Conservation (phyloP, 2,329 filamentous ascomycete species). For the Trichoderma hamatum region DNA sequence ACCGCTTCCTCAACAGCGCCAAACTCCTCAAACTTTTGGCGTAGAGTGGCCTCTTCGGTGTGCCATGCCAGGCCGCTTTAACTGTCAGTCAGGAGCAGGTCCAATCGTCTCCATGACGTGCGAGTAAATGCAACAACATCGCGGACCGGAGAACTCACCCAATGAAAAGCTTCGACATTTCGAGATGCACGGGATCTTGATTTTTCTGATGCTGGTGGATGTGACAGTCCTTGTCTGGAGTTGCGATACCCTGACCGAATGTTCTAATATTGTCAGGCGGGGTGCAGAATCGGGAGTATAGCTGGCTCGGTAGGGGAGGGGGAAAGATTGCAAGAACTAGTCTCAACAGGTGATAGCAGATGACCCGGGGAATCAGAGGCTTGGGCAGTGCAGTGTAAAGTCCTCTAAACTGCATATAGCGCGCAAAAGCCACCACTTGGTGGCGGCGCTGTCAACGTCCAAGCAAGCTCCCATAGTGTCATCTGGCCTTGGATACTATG, state of each 20-base stretch:
- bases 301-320: conserved; percentile 17
- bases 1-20: conserved; percentile 94
- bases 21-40: conserved; percentile 90
- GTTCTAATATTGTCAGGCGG: conserved; percentile 27
- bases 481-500: conserved; percentile 22
- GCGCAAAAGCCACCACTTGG: conserved; percentile 13
- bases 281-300: conserved; percentile 26
- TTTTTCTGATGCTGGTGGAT: conserved; percentile 20
- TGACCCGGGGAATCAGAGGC: conserved; percentile 12
- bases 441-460: conserved; percentile 17
- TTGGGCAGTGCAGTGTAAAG: conserved; percentile 20
- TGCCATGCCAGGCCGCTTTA: conserved; percentile 94
- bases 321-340: conserved; percentile 21
- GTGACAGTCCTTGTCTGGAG: conserved; percentile 22
- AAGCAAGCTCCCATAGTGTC: conserved; percentile 15
- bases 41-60: conserved; percentile 85
- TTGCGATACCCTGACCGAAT: conserved; percentile 23
- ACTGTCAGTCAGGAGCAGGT: conserved; percentile 31
- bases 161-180: conserved; percentile 94
- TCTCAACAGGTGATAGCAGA: conserved; percentile 23
- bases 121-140: background rate
- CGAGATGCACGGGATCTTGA: conserved; percentile 31
- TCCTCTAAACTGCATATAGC: conserved; percentile 22
- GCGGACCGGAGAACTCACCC: conserved; percentile 62
- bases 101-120: background rate